Conservation (phyloP, 495 filamentous ascomycete genomes). For the Mycothermus thermophilus region DNA sequence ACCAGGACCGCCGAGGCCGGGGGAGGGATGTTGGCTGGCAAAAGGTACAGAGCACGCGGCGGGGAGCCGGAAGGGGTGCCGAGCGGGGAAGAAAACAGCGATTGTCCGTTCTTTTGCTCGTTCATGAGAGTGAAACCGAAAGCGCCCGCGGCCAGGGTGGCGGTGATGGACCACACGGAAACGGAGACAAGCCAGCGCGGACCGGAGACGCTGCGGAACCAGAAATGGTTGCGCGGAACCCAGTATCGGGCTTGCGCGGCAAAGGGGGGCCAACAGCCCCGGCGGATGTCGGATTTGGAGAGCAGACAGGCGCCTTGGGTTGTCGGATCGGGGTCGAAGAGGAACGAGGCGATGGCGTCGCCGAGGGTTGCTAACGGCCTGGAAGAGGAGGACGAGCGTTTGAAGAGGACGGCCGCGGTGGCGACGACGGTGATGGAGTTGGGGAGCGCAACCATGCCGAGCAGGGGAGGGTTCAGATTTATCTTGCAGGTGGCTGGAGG, state of each 20-base stretch:
- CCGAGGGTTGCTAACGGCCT: constrained; percentile 31
- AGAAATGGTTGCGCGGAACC: constrained; percentile 25
- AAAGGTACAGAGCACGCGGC: constrained; percentile 13
- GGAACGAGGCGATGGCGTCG: constrained; percentile 34
- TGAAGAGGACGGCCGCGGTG: constrained; percentile 23
- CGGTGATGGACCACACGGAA: constrained; percentile 15
- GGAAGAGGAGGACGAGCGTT: constrained; percentile 16
- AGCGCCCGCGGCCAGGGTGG: constrained; percentile 10
- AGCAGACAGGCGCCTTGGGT: constrained; percentile 26
- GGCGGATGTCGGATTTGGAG: constrained; percentile 26
- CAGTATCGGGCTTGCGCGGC: constrained; percentile 21
- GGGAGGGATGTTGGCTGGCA: constrained; percentile 4
- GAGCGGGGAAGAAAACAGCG: constrained; percentile 22
- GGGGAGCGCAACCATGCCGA: constrained; percentile 26
- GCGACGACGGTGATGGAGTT: constrained; percentile 25
- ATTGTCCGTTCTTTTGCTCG: too few relatives aligned
- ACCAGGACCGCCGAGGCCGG: constrained; percentile 18
- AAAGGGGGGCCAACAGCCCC: constrained; percentile 24
- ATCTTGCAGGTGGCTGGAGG: constrained; percentile 21
- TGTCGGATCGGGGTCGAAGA: constrained; percentile 24
- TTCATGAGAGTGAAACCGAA: too few relatives aligned
- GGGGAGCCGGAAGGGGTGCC: constrained; percentile 16
- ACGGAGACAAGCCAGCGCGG: constrained; percentile 21
- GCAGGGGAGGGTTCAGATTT: constrained; percentile 26
- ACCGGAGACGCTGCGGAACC: constrained; percentile 26